Base-by-base conservation (phyloP, 805 yeast species). In the Maudiozyma saulgeensis region DNA sequence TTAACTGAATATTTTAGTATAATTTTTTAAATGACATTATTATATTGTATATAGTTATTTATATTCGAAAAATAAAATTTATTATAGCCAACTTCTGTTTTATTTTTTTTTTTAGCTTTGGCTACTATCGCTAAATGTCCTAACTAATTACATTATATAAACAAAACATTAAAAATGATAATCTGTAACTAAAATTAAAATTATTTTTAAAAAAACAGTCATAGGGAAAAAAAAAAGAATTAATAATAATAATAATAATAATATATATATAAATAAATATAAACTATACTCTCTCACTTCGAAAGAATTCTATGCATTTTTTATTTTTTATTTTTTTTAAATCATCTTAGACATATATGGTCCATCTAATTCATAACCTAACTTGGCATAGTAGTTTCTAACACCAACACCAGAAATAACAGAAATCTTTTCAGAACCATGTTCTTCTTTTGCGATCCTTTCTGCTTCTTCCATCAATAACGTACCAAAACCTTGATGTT, bases 401-500 rank as follows among this genome's bases (percentile, higher is more conserved):
- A 93, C 99, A 56, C 99, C 99, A 40, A 93, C 97, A 56, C 99
- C 99, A 34, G 95, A 83, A 57, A 93, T 93, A 48, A 93, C 99
- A 64, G 95, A 81, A 37, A 93, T 84, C 71, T 93, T 93, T 47
- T 76, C 73, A 4, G 96, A 84, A 0, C 96, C 96, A 66, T 93
- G 99, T 65, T 93, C 99, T 60, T 89, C 96, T 46, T 81, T 77
- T 1, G 99, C 93, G 52, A 93, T 93, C 56, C 96, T 78, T 60
- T 88, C 98, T 3, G 99, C 99, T 68, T 93, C 99, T 68, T 93
- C 98, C 99, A 93, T 93, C 46, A 93, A 70, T 60, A 93, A 74
- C 6, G 99, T 91, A 54, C 99, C 99, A 66, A 91, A 93, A 19
- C 99, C 99, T 74, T 93, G 99, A 72, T 93, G 99, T 71, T 93